phyloP scores from a whole-genome alignment of 139 green algal genomes.

The Trebouxia sp. region DNA sequence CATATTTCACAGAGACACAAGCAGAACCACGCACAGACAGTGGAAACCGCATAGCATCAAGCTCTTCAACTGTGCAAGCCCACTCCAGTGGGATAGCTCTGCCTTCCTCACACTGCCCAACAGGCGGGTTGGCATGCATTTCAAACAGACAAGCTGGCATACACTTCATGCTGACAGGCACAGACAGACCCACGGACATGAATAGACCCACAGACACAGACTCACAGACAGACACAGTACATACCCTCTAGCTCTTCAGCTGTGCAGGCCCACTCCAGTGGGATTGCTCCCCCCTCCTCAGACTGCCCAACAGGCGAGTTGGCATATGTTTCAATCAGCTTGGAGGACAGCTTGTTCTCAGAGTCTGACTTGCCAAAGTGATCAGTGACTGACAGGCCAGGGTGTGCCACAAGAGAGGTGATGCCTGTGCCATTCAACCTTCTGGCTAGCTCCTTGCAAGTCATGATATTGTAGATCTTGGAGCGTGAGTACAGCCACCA shows the following conservation, averaged over 20 bases:
- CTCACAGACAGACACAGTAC: too few species aligned
- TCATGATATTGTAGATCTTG: slow-evolving; percentile 52
- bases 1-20: too few species aligned
- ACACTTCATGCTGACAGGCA: too few species aligned
- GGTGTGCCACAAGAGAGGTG: slow-evolving; percentile 20
- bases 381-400: slow-evolving; percentile 35
- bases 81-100: too few species aligned
- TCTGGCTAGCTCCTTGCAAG: slow-evolving; percentile 30
- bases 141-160: too few species aligned
- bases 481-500: slow-evolving; percentile 48
- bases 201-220: too few species aligned
- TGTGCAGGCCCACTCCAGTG: slow-evolving; percentile 41
- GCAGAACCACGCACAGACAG: too few species aligned
- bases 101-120: too few species aligned
- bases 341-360: slow-evolving; percentile 41
- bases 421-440: slow-evolving; percentile 32
- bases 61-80: too few species aligned
- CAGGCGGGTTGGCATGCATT: too few species aligned
- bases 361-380: slow-evolving; percentile 49
- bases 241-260: neutral
- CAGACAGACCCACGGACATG: too few species aligned
- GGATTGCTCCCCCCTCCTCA: slow-evolving; percentile 31
- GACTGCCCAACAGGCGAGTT: slow-evolving; percentile 44
- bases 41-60: too few species aligned
- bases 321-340: slow-evolving; percentile 40